A percentile compares a stretch with the other conserved stretches of the same genome.
Conservation (phyloP, 2,329 filamentous ascomycete species). For the Cladosporium sp. region DNA sequence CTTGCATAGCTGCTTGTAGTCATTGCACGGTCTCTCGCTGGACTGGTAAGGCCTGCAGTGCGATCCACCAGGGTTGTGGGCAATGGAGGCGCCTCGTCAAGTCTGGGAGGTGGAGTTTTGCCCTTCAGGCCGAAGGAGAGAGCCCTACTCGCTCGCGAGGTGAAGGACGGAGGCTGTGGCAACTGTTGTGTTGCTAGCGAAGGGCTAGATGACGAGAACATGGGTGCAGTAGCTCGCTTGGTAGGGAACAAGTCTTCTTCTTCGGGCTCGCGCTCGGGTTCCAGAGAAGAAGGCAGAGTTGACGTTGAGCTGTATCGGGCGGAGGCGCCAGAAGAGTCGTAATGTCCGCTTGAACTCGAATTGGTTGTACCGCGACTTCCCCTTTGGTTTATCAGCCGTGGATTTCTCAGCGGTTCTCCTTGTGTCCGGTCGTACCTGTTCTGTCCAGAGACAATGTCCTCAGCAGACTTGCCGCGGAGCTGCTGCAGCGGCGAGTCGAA, state of each 20-base stretch:
- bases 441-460: constrained; percentile 33
- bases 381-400: constrained; percentile 41
- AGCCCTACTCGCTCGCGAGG: constrained; percentile 49
- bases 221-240: constrained; percentile 40
- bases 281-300: constrained; percentile 57
- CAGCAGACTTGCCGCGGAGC: constrained; percentile 36
- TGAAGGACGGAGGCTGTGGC: constrained; percentile 38
- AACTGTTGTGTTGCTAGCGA: constrained; percentile 30
- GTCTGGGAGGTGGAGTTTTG: constrained; percentile 26
- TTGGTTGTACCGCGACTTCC: constrained; percentile 52
- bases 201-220: constrained; percentile 43
- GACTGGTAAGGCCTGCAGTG: constrained; percentile 21
- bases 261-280: constrained; percentile 40
- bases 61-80: constrained; percentile 4
- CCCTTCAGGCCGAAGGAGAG: constrained; percentile 52
- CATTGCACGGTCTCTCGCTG: constrained; percentile 43
- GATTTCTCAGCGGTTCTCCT: constrained; percentile 19
- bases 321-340: constrained; percentile 45
- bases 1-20: constrained; percentile 43
- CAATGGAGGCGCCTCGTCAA: constrained; percentile 13
- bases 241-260: constrained; percentile 38
- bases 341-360: constrained; percentile 48
- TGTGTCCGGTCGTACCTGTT: constrained; percentile 33
- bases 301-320: constrained; percentile 57
- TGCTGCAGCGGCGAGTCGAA: constrained; percentile 37